phyloP scores from a whole-genome alignment of 177 flowering plant species.

The Vitis hybrid region DNA sequence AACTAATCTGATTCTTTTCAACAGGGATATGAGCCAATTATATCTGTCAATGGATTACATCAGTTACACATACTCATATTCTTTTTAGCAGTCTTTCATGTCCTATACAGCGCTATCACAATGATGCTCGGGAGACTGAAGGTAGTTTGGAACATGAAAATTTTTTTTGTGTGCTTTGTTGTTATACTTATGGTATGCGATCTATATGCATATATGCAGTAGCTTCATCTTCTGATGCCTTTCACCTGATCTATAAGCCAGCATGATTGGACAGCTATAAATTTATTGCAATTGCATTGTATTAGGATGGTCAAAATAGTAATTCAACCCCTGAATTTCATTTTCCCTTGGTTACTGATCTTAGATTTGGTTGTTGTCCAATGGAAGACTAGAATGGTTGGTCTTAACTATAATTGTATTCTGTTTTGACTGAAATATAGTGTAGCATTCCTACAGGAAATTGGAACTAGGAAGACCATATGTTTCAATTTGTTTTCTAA shows the following conservation, averaged over 20 bases:
- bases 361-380: too few species aligned
- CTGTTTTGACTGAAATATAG: too few species aligned
- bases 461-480: background rate
- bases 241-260: too few species aligned
- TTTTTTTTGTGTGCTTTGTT: background rate
- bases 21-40: constrained; percentile 47
- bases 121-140: constrained; percentile 71
- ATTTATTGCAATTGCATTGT: too few species aligned
- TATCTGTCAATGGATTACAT: constrained; percentile 57
- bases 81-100: constrained; percentile 67
- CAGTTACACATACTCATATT: constrained; percentile 75
- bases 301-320: too few species aligned
- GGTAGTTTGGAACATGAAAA: constrained; percentile 30
- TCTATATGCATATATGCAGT: background rate
- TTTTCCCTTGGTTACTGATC: too few species aligned
- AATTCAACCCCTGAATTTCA: too few species aligned
- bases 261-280: too few species aligned
- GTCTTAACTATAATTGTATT: too few species aligned
- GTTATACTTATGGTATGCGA: background rate
- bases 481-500: background rate
- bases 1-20: constrained; percentile 9
- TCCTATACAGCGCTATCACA: constrained; percentile 49
- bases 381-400: too few species aligned
- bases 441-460: background rate
- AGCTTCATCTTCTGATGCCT: background rate